These are phyloP conservation scores for Endotrypanum monterogeii DNA, from an alignment of 208 protist genomes.

Conservation along the genomic window DNA sequence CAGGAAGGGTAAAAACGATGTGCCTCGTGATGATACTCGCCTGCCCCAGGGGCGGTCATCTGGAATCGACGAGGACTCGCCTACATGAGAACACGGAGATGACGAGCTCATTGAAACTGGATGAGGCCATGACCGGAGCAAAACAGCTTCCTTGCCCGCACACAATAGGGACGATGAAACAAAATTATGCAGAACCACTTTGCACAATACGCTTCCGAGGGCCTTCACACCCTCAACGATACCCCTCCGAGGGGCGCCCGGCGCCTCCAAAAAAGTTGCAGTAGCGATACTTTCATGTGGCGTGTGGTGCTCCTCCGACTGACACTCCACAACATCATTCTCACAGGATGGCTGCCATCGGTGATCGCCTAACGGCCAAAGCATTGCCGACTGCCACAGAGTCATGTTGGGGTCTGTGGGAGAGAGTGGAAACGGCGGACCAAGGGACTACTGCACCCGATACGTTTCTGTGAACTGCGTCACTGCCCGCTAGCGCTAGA, in stretches of 20 bases:
- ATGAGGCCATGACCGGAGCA: not conserved
- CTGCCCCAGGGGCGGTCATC: not conserved
- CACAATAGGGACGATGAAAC: not conserved
- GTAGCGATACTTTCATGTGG: not conserved
- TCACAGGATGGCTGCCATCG: not conserved
- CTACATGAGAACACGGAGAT: not conserved
- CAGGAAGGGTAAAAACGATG: not conserved
- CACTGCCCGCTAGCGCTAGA: not conserved
- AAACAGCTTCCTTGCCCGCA: not conserved
- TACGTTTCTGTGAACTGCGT: not conserved
- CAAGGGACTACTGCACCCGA: not conserved
- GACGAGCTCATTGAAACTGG: not conserved
- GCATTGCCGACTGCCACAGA: not conserved
- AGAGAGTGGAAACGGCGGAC: not conserved
- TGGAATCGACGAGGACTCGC: too few species aligned
- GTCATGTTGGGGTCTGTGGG: not conserved
- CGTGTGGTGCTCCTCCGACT: not conserved
- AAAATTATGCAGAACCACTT: not conserved
- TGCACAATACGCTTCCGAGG: not conserved
- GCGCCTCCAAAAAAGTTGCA: not conserved
- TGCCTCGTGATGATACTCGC: not conserved
- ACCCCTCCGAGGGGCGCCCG: not conserved
- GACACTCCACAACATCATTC: not conserved
- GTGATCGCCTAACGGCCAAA: slow-evolving; percentile 2
- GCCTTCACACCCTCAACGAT: not conserved